Percentiles rank a stretch among this genome's conserved stretches.
phyloP scores from a whole-genome alignment of 768 basidiomycete genomes.

The Lactarius vividus region DNA sequence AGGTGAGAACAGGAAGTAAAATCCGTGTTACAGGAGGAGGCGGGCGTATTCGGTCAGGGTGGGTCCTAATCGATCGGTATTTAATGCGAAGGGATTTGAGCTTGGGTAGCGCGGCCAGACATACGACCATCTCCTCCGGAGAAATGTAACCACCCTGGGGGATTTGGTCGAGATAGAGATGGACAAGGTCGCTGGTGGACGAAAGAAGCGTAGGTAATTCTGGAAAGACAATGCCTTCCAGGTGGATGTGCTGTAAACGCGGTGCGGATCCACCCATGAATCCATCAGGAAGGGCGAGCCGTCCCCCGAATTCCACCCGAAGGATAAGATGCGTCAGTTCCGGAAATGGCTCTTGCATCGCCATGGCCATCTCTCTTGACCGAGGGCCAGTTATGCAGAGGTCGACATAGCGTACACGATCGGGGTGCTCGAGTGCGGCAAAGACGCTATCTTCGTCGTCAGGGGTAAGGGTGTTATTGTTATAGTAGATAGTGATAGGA shows the following conservation, averaged over 20 bases:
- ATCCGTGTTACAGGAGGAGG: not conserved
- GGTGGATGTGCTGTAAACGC: not conserved
- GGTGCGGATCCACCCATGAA: not conserved
- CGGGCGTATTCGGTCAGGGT: not conserved
- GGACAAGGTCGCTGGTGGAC: not conserved
- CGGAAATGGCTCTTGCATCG: not conserved
- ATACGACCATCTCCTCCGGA: not conserved
- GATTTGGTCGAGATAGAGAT: not conserved
- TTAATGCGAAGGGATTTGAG: not conserved
- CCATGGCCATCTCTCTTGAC: not conserved
- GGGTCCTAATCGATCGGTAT: not conserved
- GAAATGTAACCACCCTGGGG: not conserved
- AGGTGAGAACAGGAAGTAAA: not conserved
- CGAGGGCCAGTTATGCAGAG: not conserved
- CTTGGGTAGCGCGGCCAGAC: not conserved
- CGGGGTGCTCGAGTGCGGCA: not conserved
- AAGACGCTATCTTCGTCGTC: constrained; percentile 1
- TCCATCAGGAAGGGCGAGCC: not conserved
- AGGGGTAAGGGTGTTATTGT: not conserved
- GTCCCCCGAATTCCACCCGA: not conserved
- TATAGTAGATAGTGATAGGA: not conserved
- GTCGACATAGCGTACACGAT: not conserved
- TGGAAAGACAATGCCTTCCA: not conserved
- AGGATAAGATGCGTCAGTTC: not conserved
- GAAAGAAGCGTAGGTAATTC: not conserved